These are phyloP conservation scores for Opeltia flavorubescens DNA, from an alignment of 495 filamentous ascomycete genomes.

Conservation along the genomic window DNA sequence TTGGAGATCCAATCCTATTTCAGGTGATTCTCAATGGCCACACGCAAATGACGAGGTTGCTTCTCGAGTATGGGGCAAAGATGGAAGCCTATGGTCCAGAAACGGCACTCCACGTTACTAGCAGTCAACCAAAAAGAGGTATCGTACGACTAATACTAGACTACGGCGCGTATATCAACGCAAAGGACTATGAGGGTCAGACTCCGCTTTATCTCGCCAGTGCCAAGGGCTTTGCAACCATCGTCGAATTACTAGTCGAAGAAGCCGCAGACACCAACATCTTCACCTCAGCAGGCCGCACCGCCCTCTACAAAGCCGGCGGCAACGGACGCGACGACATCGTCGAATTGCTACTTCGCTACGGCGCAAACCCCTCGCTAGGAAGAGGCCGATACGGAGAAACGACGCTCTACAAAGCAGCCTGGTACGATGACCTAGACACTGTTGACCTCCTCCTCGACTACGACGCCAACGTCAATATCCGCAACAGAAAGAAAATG, in stretches of 20 bases:
- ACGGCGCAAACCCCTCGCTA: background rate
- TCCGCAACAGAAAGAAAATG: background rate
- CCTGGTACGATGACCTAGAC: background rate
- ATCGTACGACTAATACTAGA: background rate
- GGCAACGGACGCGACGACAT: background rate
- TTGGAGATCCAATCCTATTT: background rate
- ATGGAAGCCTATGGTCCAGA: background rate
- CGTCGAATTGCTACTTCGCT: background rate
- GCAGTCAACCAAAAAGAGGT: background rate
- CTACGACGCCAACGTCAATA: background rate
- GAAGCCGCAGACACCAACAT: background rate
- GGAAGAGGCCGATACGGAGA: background rate
- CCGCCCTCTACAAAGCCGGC: background rate
- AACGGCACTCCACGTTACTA: background rate
- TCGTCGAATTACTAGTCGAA: background rate
- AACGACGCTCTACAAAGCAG: background rate
- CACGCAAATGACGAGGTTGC: background rate
- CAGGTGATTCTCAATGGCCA: background rate
- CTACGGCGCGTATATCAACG: background rate
- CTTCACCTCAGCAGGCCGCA: background rate
- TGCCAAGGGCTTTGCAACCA: background rate
- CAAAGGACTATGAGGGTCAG: background rate
- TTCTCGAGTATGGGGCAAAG: background rate
- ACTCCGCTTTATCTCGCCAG: background rate
- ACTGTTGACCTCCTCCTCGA: background rate